These are phyloP conservation scores for Aspergillus oerlinghausenensis DNA, from an alignment of 2,329 filamentous ascomycete genomes.

Conservation along the genomic window DNA sequence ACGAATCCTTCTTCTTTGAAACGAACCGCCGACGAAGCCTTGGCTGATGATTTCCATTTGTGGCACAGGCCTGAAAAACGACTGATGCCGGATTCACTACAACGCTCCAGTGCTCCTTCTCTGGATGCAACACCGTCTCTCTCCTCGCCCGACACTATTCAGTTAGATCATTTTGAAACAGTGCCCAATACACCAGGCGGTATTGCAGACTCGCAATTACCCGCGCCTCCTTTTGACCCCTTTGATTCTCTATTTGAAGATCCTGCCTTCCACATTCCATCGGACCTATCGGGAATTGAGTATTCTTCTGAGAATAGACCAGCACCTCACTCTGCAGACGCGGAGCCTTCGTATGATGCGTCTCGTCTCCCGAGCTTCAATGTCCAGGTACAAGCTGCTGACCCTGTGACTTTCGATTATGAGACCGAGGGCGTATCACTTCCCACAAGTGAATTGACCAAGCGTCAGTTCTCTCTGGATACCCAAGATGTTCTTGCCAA, in stretches of 20 bases:
- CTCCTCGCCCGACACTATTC: slow-evolving; percentile 16
- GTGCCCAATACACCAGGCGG: slow-evolving; percentile 13
- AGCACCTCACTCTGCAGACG: not conserved
- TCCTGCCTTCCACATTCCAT: slow-evolving; percentile 6
- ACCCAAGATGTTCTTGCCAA: slow-evolving; percentile 19
- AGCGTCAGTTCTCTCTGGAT: slow-evolving; percentile 18
- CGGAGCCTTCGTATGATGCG: not conserved
- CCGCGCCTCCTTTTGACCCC: slow-evolving; percentile 17
- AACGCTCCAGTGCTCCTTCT: slow-evolving; percentile 4
- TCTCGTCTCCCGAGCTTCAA: not conserved
- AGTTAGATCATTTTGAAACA: slow-evolving; percentile 11
- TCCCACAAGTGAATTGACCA: slow-evolving; percentile 16
- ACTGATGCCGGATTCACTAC: slow-evolving; percentile 8
- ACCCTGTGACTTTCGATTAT: no score
- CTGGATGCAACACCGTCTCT: slow-evolving; percentile 18
- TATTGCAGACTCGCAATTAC: slow-evolving; percentile 11
- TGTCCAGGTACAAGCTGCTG: not conserved
- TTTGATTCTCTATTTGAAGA: slow-evolving; percentile 19
- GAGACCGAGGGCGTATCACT: not conserved
- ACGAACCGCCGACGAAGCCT: slow-evolving; percentile 20
- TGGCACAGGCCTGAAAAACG: slow-evolving; percentile 16
- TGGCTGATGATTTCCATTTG: slow-evolving; percentile 11
- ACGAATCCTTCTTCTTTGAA: slow-evolving; percentile 17
- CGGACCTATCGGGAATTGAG: slow-evolving; percentile 2
- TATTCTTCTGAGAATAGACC: not conserved